Percentiles rank a stretch among this genome's conserved stretches.
Evolutionary conservation across 2,329 filamentous ascomycete species (phyloP).

Genomic region (Fusarium sp.): DNA sequence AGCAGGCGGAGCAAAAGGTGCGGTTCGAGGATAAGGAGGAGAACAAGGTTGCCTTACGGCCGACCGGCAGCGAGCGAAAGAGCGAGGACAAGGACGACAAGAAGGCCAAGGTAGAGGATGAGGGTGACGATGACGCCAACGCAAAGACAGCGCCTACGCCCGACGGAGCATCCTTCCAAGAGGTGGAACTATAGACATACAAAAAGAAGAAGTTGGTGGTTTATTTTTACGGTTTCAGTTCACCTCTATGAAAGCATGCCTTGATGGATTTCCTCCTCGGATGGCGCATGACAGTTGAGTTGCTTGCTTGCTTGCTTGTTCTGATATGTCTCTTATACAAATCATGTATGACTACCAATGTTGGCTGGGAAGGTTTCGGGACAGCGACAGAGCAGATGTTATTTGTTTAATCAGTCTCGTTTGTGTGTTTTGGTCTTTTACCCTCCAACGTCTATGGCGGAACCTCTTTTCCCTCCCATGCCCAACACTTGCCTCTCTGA

Average conservation of each 20-base stretch:
- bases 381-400: constrained; percentile 35
- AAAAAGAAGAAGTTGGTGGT: neutral
- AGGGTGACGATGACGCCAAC: constrained; percentile 49
- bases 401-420: constrained; percentile 36
- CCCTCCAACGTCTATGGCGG: constrained; percentile 4
- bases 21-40: constrained; percentile 66
- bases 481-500: constrained; percentile 74
- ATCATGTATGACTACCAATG: constrained; percentile 27
- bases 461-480: constrained; percentile 74
- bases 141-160: constrained; percentile 61
- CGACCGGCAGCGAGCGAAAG: constrained; percentile 47
- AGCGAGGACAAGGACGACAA: constrained; percentile 48
- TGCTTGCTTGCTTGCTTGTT: constrained; percentile 11
- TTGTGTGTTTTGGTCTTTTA: neutral
- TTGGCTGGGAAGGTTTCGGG: constrained; percentile 23
- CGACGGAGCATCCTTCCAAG: constrained; percentile 72
- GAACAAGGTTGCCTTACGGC: constrained; percentile 65
- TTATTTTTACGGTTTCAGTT: constrained; percentile 6
- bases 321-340: constrained; percentile 8
- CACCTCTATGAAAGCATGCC: constrained; percentile 7
- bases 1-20: constrained; percentile 66
- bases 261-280: constrained; percentile 5
- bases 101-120: constrained; percentile 49
- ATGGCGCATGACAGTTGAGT: constrained; percentile 1
- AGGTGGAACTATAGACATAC: constrained; percentile 66